Percentiles rank a stretch among this genome's conserved stretches.
These are phyloP conservation scores for Cytospora schulzeri DNA, from an alignment of 2,329 filamentous ascomycete species.

Conservation along the genomic window DNA sequence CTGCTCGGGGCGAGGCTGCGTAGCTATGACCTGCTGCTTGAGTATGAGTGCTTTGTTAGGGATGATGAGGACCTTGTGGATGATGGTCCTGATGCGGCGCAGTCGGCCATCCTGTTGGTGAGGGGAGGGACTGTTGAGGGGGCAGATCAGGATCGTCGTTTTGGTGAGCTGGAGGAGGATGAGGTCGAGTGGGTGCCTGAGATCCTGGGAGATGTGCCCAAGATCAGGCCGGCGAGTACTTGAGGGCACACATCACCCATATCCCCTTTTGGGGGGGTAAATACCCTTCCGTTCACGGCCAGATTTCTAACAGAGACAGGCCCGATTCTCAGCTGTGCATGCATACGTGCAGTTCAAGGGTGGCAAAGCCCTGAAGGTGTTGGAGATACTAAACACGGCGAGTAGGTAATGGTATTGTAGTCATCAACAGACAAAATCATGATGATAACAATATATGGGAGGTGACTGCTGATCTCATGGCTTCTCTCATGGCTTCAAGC, in stretches of 20 bases:
- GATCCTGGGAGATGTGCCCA: neutral
- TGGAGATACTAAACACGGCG: no score
- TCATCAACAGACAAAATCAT: neutral
- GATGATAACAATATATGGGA: no score
- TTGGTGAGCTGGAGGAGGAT: neutral
- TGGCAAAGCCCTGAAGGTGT: no score
- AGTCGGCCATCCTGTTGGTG: conserved; percentile 13
- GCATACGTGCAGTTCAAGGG: no score
- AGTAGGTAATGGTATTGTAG: neutral
- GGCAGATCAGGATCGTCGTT: neutral
- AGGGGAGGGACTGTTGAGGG: conserved; percentile 1
- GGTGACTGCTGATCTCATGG: neutral
- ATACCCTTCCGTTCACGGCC: no score
- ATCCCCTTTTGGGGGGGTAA: neutral
- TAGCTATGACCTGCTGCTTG: conserved; percentile 4
- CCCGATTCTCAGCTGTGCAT: no score
- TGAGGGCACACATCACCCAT: neutral
- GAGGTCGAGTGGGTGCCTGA: conserved; percentile 5
- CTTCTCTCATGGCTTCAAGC: neutral
- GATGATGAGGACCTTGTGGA: conserved; percentile 14
- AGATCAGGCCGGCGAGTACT: neutral
- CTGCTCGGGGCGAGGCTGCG: conserved; percentile 12
- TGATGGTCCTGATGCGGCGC: neutral
- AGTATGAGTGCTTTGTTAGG: conserved; percentile 16
- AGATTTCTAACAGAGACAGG: no score